Base-by-base conservation (phyloP, 768 basidiomycete species). In the Mrakia hoshinonis region DNA sequence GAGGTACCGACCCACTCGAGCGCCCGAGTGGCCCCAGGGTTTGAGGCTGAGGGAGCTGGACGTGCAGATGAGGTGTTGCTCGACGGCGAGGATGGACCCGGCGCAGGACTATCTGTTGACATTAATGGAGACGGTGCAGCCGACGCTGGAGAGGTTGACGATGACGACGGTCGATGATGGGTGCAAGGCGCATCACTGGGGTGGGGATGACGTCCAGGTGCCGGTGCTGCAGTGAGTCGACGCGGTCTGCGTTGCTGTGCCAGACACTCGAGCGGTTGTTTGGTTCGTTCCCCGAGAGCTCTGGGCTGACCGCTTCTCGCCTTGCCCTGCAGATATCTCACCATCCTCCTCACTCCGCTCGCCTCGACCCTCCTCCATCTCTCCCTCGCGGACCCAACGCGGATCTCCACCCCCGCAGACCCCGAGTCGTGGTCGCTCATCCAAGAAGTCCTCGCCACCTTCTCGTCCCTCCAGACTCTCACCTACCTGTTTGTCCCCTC, bases 81-180 rank as follows among this genome's bases (percentile, higher is more conserved):
- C 58, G 58, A 61, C 58, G 13, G 22, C 34, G 58, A 36, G 58
- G 58, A 4, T 15, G 18, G 9, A 38, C 11, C 58, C 58, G 2
- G 58, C 5, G 12, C 31, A 61, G 18, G 58, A 61, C 11, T 61
- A 61, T 31, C 15, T 61, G 31, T n/a, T 61, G 7, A 61, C 58
- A 1, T n/a, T 61, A 31, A 9, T 61, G 2, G 58, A 61, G 58
- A 31, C 22, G 34, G 31, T 38, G 12, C 58, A 39, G 6, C 31
- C 31, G 18, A 61, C 34, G 18, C 36, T 61, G 9, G 34, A 61
- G 36, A 61, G 9, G 34, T 22, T 61, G 9, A 39, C 58, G 10
- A 18, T 61, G 12, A 61, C 58, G 58, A 61, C 58, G 29, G 58
- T 61, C 6, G 58, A 61, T 29, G 58, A 61, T 38, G 58, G 58